A percentile compares a stretch with the other conserved stretches of the same genome.
Conservation (phyloP, 1,139 yeast species). For the Yamadazyma aaseri region DNA sequence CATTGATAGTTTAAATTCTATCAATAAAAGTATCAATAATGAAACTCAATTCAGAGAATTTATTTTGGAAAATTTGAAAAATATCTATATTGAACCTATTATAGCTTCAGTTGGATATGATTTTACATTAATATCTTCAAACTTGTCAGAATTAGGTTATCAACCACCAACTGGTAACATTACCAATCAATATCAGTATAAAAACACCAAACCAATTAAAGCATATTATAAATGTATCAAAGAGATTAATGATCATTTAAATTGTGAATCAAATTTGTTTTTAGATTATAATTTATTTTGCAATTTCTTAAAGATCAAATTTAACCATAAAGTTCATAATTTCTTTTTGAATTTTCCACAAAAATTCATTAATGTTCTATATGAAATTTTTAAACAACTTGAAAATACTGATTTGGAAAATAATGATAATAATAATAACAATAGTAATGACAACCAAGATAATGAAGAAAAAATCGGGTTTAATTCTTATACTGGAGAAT, state of each 20-base stretch:
- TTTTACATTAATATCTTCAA: slow-evolving; percentile 33
- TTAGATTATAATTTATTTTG: slow-evolving; percentile 25
- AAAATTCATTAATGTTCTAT: slow-evolving; percentile 14
- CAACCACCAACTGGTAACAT: slow-evolving; percentile 11
- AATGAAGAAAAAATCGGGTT: slow-evolving; percentile 16
- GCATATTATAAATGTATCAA: slow-evolving; percentile 22
- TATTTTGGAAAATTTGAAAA: slow-evolving; percentile 34
- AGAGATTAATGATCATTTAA: slow-evolving; percentile 17
- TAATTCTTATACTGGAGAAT: slow-evolving; percentile 25
- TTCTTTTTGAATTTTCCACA: slow-evolving; percentile 17
- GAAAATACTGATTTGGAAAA: no score
- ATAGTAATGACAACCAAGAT: slow-evolving; percentile 7
- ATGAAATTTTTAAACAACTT: slow-evolving; percentile 18
- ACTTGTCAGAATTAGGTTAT: slow-evolving; percentile 23
- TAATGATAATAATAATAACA: no score
- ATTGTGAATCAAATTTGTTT: slow-evolving; percentile 23
- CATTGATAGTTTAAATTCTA: slow-evolving; percentile 25
- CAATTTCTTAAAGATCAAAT: slow-evolving; percentile 29
- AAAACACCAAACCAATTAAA: slow-evolving; percentile 27
- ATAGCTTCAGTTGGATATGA: slow-evolving; percentile 34
- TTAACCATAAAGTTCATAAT: slow-evolving; percentile 24
- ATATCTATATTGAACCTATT: slow-evolving; percentile 41
- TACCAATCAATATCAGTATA: slow-evolving; percentile 18
- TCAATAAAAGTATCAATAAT: slow-evolving; percentile 21
- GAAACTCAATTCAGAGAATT: slow-evolving; percentile 40